Evolutionary conservation across 495 filamentous ascomycete species (phyloP).

Genomic region (Rhizodiscina lignyota): DNA sequence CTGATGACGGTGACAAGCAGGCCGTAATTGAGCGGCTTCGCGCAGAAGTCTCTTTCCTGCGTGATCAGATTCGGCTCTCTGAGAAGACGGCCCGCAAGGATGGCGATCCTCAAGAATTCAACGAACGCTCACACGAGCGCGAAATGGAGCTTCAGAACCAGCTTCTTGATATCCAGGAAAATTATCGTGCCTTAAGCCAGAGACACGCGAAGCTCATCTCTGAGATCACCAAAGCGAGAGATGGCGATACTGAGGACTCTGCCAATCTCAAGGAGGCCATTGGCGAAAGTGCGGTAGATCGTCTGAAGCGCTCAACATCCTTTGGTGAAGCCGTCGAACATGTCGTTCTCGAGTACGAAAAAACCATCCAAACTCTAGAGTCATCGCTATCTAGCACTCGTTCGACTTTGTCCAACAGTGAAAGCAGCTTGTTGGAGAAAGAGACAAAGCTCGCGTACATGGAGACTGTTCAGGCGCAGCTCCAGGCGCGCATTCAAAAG

Average conservation of each 20-base stretch:
- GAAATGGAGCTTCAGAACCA: slow-evolving; percentile 91
- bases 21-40: slow-evolving; percentile 86
- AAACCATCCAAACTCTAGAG: slow-evolving; percentile 91
- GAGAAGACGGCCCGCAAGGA: slow-evolving; percentile 47
- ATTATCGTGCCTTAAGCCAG: slow-evolving; percentile 76
- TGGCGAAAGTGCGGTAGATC: slow-evolving; percentile 69
- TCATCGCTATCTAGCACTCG: slow-evolving; percentile 82
- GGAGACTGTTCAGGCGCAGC: slow-evolving; percentile 79
- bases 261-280: slow-evolving; percentile 34
- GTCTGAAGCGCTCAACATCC: slow-evolving; percentile 82
- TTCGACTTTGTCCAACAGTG: slow-evolving; percentile 61
- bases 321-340: slow-evolving; percentile 92
- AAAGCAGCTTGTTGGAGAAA: slow-evolving; percentile 76
- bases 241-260: slow-evolving; percentile 36
- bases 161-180: slow-evolving; percentile 82
- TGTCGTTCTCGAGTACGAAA: slow-evolving; percentile 94
- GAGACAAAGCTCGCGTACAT: slow-evolving; percentile 84
- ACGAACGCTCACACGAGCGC: slow-evolving; percentile 64
- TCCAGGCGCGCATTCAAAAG: slow-evolving; percentile 78
- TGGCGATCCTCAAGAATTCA: slow-evolving; percentile 40
- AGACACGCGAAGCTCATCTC: slow-evolving; percentile 91
- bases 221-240: slow-evolving; percentile 69
- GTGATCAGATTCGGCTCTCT: slow-evolving; percentile 68
- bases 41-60: slow-evolving; percentile 83
- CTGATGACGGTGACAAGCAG: slow-evolving; percentile 88